These are phyloP conservation scores for Solidago caesia DNA, from an alignment of 129 eudicot species.

Conservation along the genomic window DNA sequence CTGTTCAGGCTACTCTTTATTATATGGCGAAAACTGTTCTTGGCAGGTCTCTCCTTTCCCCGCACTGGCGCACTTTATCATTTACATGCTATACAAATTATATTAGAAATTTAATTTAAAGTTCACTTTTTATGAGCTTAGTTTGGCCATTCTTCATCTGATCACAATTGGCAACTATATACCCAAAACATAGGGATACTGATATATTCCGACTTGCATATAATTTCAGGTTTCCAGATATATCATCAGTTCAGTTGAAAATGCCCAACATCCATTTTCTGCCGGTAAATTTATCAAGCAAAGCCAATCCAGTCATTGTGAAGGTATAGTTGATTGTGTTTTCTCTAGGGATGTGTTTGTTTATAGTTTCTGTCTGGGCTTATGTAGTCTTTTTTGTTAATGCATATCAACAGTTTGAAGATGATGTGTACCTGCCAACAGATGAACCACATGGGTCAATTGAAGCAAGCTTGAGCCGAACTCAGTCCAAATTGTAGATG, in stretches of 20 bases:
- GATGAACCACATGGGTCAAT: slow-evolving; percentile 99
- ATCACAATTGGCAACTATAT: neutral
- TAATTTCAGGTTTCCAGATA: slow-evolving; percentile 65
- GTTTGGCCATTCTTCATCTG: neutral
- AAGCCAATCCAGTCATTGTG: slow-evolving; percentile 67
- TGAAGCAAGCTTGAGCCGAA: slow-evolving; percentile 83
- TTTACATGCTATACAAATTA: neutral
- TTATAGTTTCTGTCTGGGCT: neutral
- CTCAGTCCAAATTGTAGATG: slow-evolving; percentile 61
- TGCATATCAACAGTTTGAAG: slow-evolving; percentile 65
- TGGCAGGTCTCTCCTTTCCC: slow-evolving; percentile 48
- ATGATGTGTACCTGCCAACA: slow-evolving; percentile 88
- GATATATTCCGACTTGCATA: neutral
- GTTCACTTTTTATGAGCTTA: neutral
- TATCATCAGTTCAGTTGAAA: slow-evolving; percentile 67
- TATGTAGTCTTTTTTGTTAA: slow-evolving; percentile 15
- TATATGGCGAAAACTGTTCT: slow-evolving; percentile 91
- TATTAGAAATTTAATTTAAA: neutral
- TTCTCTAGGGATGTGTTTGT: neutral
- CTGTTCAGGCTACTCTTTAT: slow-evolving; percentile 94
- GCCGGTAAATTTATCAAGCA: slow-evolving; percentile 87
- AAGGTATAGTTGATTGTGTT: slow-evolving; percentile 52
- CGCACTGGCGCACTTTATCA: neutral
- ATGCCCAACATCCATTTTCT: slow-evolving; percentile 98
- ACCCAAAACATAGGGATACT: too few relatives aligned